Percentiles rank a stretch among this genome's conserved stretches.
Evolutionary conservation across 495 filamentous ascomycete species (phyloP).

Genomic region (Alectoria sarmentosa): DNA sequence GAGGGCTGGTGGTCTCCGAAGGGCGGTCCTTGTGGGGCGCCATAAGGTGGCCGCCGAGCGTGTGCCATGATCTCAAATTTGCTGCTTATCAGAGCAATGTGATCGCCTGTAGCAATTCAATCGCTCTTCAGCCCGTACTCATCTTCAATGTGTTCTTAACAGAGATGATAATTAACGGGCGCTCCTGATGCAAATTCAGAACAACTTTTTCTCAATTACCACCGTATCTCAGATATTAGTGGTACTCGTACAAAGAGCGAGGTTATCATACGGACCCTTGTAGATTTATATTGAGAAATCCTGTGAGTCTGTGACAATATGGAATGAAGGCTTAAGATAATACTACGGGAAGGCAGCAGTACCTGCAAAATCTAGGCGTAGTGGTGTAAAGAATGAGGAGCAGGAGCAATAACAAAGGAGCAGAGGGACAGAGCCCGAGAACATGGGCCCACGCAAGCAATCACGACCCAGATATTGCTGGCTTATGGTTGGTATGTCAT

Average conservation of each 20-base stretch:
- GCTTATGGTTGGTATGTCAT: background rate
- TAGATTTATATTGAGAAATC: background rate
- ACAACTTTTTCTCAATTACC: background rate
- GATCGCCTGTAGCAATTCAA: background rate
- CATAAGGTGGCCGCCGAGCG: conserved; percentile 15
- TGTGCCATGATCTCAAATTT: conserved; percentile 8
- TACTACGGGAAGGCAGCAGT: background rate
- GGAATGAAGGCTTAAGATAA: background rate
- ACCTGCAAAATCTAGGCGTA: background rate
- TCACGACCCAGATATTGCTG: background rate
- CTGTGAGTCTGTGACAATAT: background rate
- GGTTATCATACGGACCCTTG: background rate
- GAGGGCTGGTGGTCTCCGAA: conserved; percentile 12
- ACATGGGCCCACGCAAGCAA: background rate
- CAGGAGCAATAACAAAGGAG: background rate
- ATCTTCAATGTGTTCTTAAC: background rate
- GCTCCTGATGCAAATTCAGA: background rate
- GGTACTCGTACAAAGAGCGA: background rate
- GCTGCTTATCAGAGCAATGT: background rate
- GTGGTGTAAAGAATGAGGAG: background rate
- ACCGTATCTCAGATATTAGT: background rate
- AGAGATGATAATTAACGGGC: background rate
- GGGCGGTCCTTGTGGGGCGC: conserved; percentile 7
- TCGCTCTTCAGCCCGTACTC: background rate
- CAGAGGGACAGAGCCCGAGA: background rate